phyloP scores from a whole-genome alignment of 2,329 filamentous ascomycete species.

The Ophidiomyces ophidiicola region DNA sequence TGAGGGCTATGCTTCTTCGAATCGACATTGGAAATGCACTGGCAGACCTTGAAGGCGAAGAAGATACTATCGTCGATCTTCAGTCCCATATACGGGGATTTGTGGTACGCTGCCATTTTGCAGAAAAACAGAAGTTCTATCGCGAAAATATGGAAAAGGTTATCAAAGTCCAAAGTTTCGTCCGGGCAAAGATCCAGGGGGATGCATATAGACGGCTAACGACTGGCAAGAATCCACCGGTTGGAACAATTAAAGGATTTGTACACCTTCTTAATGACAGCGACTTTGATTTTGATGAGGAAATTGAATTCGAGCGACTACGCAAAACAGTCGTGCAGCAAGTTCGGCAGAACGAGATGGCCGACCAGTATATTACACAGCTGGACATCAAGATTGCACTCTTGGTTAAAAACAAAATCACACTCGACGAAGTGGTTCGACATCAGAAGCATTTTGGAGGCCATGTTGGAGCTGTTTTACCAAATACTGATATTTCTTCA shows the following conservation, averaged over 20 bases:
- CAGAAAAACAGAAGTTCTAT: conserved; percentile 78
- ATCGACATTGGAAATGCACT: conserved; percentile 61
- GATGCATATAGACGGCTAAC: conserved; percentile 97
- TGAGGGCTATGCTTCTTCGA: conserved; percentile 67
- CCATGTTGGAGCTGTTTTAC: conserved; percentile 69
- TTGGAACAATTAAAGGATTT: conserved; percentile 95
- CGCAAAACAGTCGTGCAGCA: conserved; percentile 95
- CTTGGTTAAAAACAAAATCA: conserved; percentile 98
- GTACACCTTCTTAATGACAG: conserved; percentile 96
- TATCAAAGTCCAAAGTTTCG: conserved; percentile 95
- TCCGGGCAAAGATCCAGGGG: conserved; percentile 86
- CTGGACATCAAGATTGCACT: conserved; percentile 98
- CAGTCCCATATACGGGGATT: conserved; percentile 64
- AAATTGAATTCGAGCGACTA: conserved; percentile 89
- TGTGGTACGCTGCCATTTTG: conserved; percentile 61
- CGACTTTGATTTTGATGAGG: conserved; percentile 97
- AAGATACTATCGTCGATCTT: conserved; percentile 61
- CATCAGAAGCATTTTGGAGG: conserved; percentile 95
- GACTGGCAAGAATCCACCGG: conserved; percentile 88
- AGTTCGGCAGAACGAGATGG: conserved; percentile 89
- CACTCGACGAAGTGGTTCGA: conserved; percentile 89
- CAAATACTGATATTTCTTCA: conserved; percentile 77
- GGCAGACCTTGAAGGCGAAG: conserved; percentile 66
- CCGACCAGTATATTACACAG: conserved; percentile 96
- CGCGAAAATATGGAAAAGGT: conserved; percentile 98